phyloP scores from a whole-genome alignment of 495 filamentous ascomycete genomes.

The Ascodesmis nigricans region DNA sequence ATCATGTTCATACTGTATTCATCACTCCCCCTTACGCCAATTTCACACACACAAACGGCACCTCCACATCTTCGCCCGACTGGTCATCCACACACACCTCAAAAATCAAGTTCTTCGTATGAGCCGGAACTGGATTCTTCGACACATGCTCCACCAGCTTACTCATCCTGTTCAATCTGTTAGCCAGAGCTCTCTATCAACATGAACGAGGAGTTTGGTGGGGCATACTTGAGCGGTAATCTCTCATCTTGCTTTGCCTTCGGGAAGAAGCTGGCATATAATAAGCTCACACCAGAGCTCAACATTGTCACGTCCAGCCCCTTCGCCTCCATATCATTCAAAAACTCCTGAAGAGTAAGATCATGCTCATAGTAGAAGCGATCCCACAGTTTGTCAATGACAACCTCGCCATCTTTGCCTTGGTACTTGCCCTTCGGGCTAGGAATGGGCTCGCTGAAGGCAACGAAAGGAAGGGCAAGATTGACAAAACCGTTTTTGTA shows the following conservation, averaged over 20 bases:
- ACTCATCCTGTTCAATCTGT: conserved; percentile 43
- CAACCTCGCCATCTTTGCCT: conserved; percentile 48
- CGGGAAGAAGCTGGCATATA: conserved; percentile 95
- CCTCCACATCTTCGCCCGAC: conserved; percentile 84
- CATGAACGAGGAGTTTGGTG: neutral
- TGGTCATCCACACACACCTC: conserved; percentile 85
- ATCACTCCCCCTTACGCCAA: conserved; percentile 19
- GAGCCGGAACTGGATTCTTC: conserved; percentile 72
- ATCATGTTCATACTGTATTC: too few relatives aligned
- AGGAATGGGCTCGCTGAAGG: conserved; percentile 87
- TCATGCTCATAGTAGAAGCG: conserved; percentile 70
- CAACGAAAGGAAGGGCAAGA: conserved; percentile 88
- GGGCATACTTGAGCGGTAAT: conserved; percentile 39
- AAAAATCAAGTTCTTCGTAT: conserved; percentile 90
- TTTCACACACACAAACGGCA: conserved; percentile 90
- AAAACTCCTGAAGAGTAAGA: conserved; percentile 60
- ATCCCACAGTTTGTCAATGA: conserved; percentile 93
- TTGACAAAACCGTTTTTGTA: conserved; percentile 99
- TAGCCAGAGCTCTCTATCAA: conserved; percentile 13
- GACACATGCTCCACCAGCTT: conserved; percentile 70
- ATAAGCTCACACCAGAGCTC: conserved; percentile 80
- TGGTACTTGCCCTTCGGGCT: conserved; percentile 79
- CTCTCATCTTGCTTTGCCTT: conserved; percentile 70
- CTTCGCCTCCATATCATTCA: conserved; percentile 55
- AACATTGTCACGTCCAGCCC: conserved; percentile 79